phyloP scores from a whole-genome alignment of 106 monocot genomes.

The Amphibolis antarctica region DNA sequence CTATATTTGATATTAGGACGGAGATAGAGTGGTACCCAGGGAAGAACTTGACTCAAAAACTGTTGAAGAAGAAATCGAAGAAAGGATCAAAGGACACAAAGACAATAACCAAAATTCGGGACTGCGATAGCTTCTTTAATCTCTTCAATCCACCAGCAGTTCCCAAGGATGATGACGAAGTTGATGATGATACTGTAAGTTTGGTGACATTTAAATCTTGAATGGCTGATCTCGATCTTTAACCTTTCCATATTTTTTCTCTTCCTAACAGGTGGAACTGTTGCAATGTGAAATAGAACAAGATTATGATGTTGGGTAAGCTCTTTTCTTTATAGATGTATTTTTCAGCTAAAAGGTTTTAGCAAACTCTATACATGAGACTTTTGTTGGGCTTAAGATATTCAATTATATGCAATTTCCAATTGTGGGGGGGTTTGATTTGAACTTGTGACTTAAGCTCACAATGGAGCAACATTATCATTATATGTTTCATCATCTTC shows the following conservation, averaged over 20 bases:
- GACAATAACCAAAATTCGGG: conserved; percentile 64
- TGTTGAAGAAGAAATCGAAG: conserved; percentile 76
- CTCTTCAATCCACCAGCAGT: conserved; percentile 83
- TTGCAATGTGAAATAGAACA: conserved; percentile 34
- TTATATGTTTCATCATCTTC: too few species aligned
- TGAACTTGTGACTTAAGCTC: too few species aligned
- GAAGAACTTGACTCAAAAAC: conserved; percentile 70
- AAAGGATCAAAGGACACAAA: conserved; percentile 61
- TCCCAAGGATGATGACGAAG: conserved; percentile 64
- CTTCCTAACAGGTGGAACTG: conserved; percentile 44
- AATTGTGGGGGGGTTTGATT: too few species aligned
- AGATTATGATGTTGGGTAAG: conserved; percentile 44
- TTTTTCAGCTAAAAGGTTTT: background rate
- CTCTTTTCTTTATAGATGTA: background rate
- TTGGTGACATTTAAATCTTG: background rate
- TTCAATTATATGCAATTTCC: too few species aligned
- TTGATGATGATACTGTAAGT: conserved; percentile 51
- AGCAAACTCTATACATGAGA: too few species aligned
- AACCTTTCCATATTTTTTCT: too few species aligned
- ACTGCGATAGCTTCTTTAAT: conserved; percentile 83
- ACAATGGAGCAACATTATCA: too few species aligned
- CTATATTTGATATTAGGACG: conserved; percentile 38
- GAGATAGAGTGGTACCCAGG: conserved; percentile 86
- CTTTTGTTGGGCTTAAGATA: too few species aligned
- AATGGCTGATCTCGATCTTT: background rate